A percentile compares a stretch with the other conserved stretches of the same genome.
Conservation (phyloP, 441 rosid genomes). For the Gossypium armourianum region DNA sequence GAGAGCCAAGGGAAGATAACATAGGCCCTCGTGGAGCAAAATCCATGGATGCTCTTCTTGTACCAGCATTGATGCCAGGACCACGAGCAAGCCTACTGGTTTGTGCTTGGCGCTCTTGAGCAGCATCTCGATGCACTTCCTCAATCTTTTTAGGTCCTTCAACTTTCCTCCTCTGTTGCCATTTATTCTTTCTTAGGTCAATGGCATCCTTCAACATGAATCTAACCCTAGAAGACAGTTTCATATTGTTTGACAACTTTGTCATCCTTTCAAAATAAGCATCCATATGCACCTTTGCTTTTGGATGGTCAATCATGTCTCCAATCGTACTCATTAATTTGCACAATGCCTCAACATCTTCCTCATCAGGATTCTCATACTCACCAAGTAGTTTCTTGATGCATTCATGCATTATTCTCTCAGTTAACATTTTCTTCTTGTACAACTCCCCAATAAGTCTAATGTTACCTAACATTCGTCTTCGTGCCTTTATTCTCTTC, state of each 20-base stretch:
- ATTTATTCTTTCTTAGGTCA: constrained; percentile 74
- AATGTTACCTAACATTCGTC: constrained; percentile 88
- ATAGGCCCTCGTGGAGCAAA: constrained; percentile 67
- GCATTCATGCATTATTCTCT: constrained; percentile 85
- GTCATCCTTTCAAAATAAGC: constrained; percentile 62
- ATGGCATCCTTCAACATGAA: constrained; percentile 84
- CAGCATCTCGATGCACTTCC: constrained; percentile 96
- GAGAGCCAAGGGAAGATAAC: constrained; percentile 58
- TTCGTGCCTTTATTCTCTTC: constrained; percentile 69
- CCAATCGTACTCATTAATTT: constrained; percentile 93
- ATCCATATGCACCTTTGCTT: constrained; percentile 67
- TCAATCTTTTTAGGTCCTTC: constrained; percentile 98
- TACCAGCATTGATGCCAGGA: constrained; percentile 42
- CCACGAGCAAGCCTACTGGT: constrained; percentile 61
- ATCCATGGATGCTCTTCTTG: constrained; percentile 63
- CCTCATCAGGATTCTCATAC: constrained; percentile 76
- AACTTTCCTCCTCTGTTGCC: constrained; percentile 96
- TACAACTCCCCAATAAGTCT: constrained; percentile 92
- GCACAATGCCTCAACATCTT: constrained; percentile 83
- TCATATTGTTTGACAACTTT: constrained; percentile 52
- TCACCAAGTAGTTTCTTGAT: constrained; percentile 63
- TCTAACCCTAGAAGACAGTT: constrained; percentile 68
- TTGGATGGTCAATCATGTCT: constrained; percentile 65
- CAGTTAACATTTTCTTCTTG: constrained; percentile 75
- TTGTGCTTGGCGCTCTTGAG: constrained; percentile 82